These are phyloP conservation scores for Houttuynia cordata DNA, from an alignment of 164 flowering plant species.

Conservation along the genomic window DNA sequence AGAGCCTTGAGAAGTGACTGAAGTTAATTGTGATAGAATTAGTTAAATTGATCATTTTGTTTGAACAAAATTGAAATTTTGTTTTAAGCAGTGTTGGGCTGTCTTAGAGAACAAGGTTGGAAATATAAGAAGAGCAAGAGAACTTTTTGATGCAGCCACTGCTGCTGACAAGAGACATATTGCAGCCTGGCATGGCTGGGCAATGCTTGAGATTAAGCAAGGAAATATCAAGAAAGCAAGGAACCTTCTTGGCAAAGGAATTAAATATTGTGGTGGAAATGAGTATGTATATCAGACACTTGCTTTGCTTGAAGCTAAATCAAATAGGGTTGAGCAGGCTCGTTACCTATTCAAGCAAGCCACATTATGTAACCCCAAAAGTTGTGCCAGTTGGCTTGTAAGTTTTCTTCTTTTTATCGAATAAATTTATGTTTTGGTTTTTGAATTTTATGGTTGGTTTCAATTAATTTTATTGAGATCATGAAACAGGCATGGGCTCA, in stretches of 20 bases:
- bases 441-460: not conserved
- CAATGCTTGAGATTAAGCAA: slow-evolving; percentile 71
- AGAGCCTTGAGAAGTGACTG: too few relatives aligned
- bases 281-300: slow-evolving; percentile 90
- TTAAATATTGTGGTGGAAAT: slow-evolving; percentile 72
- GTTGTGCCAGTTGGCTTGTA: slow-evolving; percentile 99
- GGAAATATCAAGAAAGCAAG: slow-evolving; percentile 85
- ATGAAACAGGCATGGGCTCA: slow-evolving; percentile 83
- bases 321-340: slow-evolving; percentile 69
- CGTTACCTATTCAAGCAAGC: slow-evolving; percentile 82
- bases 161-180: slow-evolving; percentile 78
- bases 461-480: not conserved
- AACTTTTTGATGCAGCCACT: slow-evolving; percentile 90
- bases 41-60: too few relatives aligned
- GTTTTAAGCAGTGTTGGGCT: slow-evolving; percentile 81
- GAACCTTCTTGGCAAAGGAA: slow-evolving; percentile 71
- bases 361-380: slow-evolving; percentile 73
- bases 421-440: not conserved
- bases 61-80: too few relatives aligned
- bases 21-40: too few relatives aligned
- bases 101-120: slow-evolving; percentile 80
- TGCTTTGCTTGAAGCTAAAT: slow-evolving; percentile 77
- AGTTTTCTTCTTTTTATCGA: slow-evolving; percentile 18
- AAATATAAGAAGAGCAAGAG: slow-evolving; percentile 70
- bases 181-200: slow-evolving; percentile 99